phyloP scores from a whole-genome alignment of 1,139 yeast species.

The Sugiyamaella neomexicana region DNA sequence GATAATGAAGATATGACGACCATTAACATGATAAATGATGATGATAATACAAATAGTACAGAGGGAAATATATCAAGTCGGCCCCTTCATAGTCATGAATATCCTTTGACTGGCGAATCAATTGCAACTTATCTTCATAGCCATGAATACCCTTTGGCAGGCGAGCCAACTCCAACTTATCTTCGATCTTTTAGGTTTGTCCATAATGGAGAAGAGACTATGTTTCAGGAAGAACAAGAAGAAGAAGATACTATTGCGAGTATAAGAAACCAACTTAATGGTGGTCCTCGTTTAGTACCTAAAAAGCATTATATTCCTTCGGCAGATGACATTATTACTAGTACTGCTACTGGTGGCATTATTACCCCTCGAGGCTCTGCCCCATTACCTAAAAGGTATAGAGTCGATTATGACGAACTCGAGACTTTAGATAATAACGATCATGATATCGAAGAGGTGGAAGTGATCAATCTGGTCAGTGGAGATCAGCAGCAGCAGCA shows the following conservation, averaged over 20 bases:
- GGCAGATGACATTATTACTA: neutral
- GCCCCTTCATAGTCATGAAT: slow-evolving; percentile 1
- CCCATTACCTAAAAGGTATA: slow-evolving; percentile 8
- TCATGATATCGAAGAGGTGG: slow-evolving; percentile 17
- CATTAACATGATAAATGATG: neutral
- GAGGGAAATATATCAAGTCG: neutral
- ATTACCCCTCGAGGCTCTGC: slow-evolving; percentile 3
- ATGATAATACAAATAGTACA: too few species aligned
- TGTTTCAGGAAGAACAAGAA: slow-evolving; percentile 8
- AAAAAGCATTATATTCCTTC: slow-evolving; percentile 13
- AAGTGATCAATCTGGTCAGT: slow-evolving; percentile 9
- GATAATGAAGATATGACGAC: neutral
- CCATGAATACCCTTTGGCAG: slow-evolving; percentile 13
- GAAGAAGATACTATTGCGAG: neutral
- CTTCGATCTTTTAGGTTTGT: slow-evolving; percentile 11
- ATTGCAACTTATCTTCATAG: slow-evolving; percentile 9
- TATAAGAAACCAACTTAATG: neutral
- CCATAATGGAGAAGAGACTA: slow-evolving; percentile 7
- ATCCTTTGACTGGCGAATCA: slow-evolving; percentile 11
- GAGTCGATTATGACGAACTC: slow-evolving; percentile 3
- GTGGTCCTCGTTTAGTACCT: neutral
- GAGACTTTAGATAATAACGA: neutral
- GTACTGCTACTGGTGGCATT: slow-evolving; percentile 1
- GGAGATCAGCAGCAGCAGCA: neutral
- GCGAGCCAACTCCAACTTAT: slow-evolving; percentile 12